These are phyloP conservation scores for Talaromyces funiculosus DNA, from an alignment of 2,329 filamentous ascomycete genomes.

Conservation along the genomic window DNA sequence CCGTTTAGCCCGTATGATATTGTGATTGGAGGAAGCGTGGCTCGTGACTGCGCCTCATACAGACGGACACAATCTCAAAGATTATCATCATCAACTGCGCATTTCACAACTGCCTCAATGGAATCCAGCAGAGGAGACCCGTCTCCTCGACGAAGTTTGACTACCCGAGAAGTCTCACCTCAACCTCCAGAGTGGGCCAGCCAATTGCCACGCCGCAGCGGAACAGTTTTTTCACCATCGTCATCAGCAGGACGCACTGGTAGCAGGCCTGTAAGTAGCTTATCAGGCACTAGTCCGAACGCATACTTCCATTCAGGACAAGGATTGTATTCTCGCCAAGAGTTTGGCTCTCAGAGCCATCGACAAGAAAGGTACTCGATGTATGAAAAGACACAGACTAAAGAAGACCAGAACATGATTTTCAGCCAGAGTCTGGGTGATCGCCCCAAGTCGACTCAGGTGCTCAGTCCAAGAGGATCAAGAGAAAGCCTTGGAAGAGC, in stretches of 20 bases:
- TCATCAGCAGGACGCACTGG: slow-evolving; percentile 2
- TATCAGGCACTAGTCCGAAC: slow-evolving; percentile 9
- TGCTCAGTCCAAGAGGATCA: slow-evolving; percentile 20
- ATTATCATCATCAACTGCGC: slow-evolving; percentile 21
- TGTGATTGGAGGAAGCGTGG: slow-evolving; percentile 26
- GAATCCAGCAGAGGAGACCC: slow-evolving; percentile 20
- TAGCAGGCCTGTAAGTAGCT: slow-evolving; percentile 9
- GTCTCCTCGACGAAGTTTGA: slow-evolving; percentile 32
- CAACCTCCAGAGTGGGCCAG: slow-evolving; percentile 22
- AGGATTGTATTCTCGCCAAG: slow-evolving; percentile 13
- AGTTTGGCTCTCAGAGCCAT: slow-evolving; percentile 12
- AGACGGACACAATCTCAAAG: slow-evolving; percentile 18
- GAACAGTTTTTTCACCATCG: slow-evolving; percentile 23
- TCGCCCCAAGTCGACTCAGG: slow-evolving; percentile 7
- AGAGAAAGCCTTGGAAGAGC: slow-evolving; percentile 20
- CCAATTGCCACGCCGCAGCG: slow-evolving; percentile 26
- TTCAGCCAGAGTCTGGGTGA: slow-evolving; percentile 13
- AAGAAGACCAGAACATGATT: slow-evolving; percentile 3
- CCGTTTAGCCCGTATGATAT: slow-evolving; percentile 36
- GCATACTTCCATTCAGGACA: slow-evolving; percentile 7
- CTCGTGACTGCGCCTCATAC: slow-evolving; percentile 24
- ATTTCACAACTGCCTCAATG: slow-evolving; percentile 22
- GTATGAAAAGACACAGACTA: slow-evolving; percentile 9
- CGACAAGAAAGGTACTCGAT: slow-evolving; percentile 12
- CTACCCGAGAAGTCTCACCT: slow-evolving; percentile 24